Percentiles rank a stretch among this genome's conserved stretches.
Evolutionary conservation across 2,329 filamentous ascomycete genomes (phyloP).

Genomic region (Cercospora canescens): DNA sequence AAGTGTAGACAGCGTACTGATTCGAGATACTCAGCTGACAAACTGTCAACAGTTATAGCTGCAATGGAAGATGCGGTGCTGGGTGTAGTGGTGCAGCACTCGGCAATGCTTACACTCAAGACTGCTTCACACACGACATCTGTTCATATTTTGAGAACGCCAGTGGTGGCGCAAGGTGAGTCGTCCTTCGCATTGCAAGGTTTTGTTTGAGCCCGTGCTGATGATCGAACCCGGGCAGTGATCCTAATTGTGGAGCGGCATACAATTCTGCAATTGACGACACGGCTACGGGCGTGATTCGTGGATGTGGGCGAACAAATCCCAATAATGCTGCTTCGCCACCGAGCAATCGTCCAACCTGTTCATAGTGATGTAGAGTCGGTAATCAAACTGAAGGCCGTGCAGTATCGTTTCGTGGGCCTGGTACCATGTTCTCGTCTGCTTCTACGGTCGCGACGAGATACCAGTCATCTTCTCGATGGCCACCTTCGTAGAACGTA

Average conservation of each 20-base stretch:
- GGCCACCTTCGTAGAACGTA: neutral
- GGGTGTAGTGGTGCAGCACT: constrained; percentile 47
- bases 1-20: constrained; percentile 20
- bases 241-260: constrained; percentile 51
- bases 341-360: constrained; percentile 22
- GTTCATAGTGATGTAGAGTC: constrained; percentile 14
- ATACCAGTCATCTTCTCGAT: neutral
- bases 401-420: neutral
- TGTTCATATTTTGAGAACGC: constrained; percentile 55
- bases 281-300: constrained; percentile 38
- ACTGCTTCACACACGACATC: constrained; percentile 54
- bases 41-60: constrained; percentile 45
- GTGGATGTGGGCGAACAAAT: constrained; percentile 36
- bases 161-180: constrained; percentile 47
- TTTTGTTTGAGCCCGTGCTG: neutral
- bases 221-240: constrained; percentile 35
- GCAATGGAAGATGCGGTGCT: constrained; percentile 52
- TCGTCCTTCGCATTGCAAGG: neutral
- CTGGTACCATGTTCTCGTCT: neutral
- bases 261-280: constrained; percentile 49
- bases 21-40: neutral
- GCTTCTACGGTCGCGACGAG: neutral
- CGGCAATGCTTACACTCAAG: constrained; percentile 53
- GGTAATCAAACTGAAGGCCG: neutral
- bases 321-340: constrained; percentile 29